These are phyloP conservation scores for Apiotrichum montevideense DNA, from an alignment of 1,284 basidiomycete genomes.

Conservation along the genomic window DNA sequence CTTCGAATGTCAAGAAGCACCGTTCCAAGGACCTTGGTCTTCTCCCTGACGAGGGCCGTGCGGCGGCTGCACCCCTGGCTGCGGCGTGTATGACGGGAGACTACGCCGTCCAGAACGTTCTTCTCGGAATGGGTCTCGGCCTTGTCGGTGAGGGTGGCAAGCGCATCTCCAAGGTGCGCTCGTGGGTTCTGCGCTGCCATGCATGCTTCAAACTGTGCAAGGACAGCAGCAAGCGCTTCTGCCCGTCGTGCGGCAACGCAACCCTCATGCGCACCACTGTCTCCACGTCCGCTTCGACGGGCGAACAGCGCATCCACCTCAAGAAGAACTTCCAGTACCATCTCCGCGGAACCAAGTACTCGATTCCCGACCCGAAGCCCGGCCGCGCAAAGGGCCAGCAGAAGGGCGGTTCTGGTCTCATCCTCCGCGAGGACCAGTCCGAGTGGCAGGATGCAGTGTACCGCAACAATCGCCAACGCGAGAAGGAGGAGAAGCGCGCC, in stretches of 20 bases:
- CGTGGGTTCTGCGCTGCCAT: conserved; percentile 94
- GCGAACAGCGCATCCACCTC: conserved; percentile 65
- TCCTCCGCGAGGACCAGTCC: conserved; percentile 82
- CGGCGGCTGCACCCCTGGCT: conserved; percentile 23
- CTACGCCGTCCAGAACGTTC: conserved; percentile 98
- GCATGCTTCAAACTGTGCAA: conserved; percentile 99
- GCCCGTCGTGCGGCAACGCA: conserved; percentile 92
- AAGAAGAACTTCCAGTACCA: conserved; percentile 94
- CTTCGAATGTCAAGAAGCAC: conserved; percentile 75
- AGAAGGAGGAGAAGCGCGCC: conserved; percentile 70
- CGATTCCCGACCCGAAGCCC: conserved; percentile 84
- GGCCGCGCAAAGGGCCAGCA: conserved; percentile 81
- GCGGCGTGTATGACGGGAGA: conserved; percentile 95
- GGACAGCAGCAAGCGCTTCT: conserved; percentile 91
- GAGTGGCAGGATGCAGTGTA: conserved; percentile 78
- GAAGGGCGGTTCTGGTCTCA: conserved; percentile 60
- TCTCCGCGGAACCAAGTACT: conserved; percentile 84
- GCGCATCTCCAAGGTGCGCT: conserved; percentile 84
- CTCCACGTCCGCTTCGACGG: conserved; percentile 63
- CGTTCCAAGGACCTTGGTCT: conserved; percentile 82
- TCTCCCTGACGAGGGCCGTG: conserved; percentile 52
- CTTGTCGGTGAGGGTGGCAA: conserved; percentile 89
- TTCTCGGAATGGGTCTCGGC: conserved; percentile 89
- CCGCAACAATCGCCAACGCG: conserved; percentile 61
- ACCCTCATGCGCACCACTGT: conserved; percentile 88